These are phyloP conservation scores for Gynandropsis gynandra DNA, from an alignment of 345 rosid genomes.

Conservation along the genomic window DNA sequence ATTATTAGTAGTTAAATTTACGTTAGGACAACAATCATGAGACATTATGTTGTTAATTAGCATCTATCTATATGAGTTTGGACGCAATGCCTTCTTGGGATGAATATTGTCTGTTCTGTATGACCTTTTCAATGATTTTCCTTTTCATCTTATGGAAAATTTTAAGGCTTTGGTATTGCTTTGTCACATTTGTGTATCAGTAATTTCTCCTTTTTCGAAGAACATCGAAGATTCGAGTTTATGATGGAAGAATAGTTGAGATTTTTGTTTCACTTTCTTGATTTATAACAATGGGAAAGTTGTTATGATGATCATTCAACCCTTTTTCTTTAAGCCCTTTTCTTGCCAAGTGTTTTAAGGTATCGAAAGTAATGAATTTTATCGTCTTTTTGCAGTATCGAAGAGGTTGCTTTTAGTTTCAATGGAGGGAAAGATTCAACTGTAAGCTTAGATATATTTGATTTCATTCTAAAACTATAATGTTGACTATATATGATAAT, in stretches of 20 bases:
- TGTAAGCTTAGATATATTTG: slow-evolving; percentile 39
- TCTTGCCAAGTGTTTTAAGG: too few species aligned
- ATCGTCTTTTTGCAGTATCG: slow-evolving; percentile 43
- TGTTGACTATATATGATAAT: slow-evolving; percentile 19
- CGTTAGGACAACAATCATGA: too few species aligned
- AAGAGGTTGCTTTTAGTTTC: slow-evolving; percentile 97
- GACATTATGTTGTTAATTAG: not conserved
- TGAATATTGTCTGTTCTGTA: not conserved
- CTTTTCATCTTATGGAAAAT: not conserved
- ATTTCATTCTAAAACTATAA: slow-evolving; percentile 8
- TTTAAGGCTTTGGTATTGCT: too few species aligned
- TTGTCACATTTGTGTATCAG: too few species aligned
- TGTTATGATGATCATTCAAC: too few species aligned
- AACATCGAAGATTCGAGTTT: too few species aligned
- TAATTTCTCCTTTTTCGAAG: too few species aligned
- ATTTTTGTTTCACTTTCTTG: not conserved
- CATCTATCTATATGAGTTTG: not conserved
- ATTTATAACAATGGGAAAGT: not conserved
- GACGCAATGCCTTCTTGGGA: slow-evolving; percentile 3
- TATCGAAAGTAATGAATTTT: slow-evolving; percentile 23
- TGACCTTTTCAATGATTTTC: slow-evolving; percentile 2
- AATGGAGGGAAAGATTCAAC: slow-evolving; percentile 99
- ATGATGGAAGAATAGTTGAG: too few species aligned
- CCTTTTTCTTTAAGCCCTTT: too few species aligned
- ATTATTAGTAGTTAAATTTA: too few species aligned